phyloP scores from a whole-genome alignment of 352 stramenopile genomes.

The Pythium folliculosum region DNA sequence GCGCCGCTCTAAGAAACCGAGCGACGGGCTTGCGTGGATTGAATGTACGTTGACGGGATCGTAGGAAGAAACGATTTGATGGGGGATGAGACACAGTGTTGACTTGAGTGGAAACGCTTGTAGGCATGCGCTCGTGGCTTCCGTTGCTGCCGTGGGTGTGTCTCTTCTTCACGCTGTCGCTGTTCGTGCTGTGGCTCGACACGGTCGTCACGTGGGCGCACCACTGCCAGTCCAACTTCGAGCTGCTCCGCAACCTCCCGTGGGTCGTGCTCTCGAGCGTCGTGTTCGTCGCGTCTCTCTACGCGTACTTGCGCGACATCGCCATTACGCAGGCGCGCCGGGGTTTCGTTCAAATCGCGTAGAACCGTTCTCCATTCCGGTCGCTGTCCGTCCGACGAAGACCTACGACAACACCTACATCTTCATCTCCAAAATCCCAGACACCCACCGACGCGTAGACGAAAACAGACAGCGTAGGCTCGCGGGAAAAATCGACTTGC shows the following conservation, averaged over 20 bases:
- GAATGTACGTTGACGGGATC: not conserved
- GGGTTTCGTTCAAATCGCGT: conserved; percentile 7
- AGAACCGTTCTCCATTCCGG: no score
- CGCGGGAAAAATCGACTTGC: no score
- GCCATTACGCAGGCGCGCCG: not conserved
- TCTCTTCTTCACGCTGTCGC: conserved; percentile 9
- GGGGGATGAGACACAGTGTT: no score
- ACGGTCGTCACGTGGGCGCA: conserved; percentile 9
- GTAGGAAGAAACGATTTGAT: no score
- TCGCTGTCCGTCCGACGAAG: no score
- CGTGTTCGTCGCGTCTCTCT: conserved; percentile 2
- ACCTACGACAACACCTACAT: no score
- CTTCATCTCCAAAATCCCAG: no score
- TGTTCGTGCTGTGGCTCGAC: conserved; percentile 8
- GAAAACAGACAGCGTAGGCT: no score
- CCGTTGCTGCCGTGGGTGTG: conserved; percentile 6
- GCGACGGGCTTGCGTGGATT: not conserved
- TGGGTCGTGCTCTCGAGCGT: conserved; percentile 7
- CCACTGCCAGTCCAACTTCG: not conserved
- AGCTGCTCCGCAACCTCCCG: conserved; percentile 11
- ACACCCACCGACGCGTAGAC: no score
- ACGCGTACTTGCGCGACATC: not conserved
- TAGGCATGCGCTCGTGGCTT: not conserved
- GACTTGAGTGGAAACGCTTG: no score
- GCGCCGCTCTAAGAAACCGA: not conserved